These are phyloP conservation scores for Chrysochromulina parva DNA, from an alignment of 78 protist species.

Conservation along the genomic window DNA sequence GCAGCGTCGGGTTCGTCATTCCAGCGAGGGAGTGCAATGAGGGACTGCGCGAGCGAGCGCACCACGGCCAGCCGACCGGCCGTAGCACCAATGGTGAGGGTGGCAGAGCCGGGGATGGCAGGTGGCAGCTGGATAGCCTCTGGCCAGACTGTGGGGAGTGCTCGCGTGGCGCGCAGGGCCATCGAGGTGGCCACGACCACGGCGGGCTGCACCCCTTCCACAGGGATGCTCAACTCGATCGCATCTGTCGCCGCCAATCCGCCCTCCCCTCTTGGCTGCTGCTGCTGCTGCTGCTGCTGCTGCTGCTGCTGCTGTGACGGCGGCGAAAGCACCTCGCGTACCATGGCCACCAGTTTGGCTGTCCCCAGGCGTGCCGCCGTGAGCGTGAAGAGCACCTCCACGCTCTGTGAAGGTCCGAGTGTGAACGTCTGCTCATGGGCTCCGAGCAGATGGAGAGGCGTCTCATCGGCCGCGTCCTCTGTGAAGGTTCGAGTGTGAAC, in stretches of 20 bases:
- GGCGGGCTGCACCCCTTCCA: neutral
- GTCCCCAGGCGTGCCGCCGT: neutral
- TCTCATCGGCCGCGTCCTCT: too few species aligned
- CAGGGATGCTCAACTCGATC: neutral
- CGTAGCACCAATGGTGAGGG: neutral
- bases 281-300: too few species aligned
- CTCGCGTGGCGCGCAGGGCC: too few species aligned
- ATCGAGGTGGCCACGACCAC: neutral
- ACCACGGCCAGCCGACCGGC: neutral
- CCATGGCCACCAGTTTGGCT: neutral
- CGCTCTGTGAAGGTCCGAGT: neutral
- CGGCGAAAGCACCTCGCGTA: too few species aligned
- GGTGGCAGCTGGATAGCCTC: neutral
- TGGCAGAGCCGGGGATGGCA: constrained; percentile 17
- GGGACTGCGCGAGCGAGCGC: neutral
- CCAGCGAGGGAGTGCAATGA: neutral
- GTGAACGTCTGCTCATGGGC: neutral
- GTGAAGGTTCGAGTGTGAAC: too few species aligned
- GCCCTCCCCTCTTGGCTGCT: too few species aligned
- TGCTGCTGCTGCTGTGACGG: too few species aligned
- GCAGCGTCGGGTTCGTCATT: neutral
- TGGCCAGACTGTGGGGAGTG: neutral
- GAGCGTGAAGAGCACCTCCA: neutral
- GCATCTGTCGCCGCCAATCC: neutral
- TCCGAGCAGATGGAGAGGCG: too few species aligned